Conservation (phyloP, 768 basidiomycete species). For the Arthromyces matolae region DNA sequence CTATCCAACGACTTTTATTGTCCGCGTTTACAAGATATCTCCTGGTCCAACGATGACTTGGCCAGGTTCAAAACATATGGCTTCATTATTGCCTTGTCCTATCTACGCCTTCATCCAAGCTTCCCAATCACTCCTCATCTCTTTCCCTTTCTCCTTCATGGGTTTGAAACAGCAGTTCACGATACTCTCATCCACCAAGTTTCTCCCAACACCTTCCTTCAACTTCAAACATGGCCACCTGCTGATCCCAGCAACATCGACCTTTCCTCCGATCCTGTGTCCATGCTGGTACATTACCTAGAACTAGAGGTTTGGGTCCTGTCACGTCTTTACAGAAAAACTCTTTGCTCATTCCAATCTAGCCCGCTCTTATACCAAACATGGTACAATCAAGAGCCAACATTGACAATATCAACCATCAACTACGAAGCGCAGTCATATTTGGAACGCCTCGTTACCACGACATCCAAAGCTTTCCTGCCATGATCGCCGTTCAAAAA, state of each 20-base stretch:
- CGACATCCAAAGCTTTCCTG: not conserved
- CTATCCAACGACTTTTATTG: not conserved
- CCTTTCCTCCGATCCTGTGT: not conserved
- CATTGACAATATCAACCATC: not conserved
- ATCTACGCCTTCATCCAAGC: not conserved
- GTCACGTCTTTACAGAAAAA: not conserved
- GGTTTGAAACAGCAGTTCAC: not conserved
- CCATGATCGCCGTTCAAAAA: not conserved
- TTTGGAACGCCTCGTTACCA: not conserved
- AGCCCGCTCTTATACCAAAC: not conserved
- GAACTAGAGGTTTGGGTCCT: not conserved
- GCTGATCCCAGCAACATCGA: not conserved
- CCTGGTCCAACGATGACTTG: not conserved
- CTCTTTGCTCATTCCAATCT: not conserved
- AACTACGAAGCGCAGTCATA: not conserved
- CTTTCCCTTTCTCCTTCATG: not conserved
- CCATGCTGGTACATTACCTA: not conserved
- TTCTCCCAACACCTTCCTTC: not conserved
- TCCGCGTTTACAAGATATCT: not conserved
- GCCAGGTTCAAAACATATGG: not conserved
- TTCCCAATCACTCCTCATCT: not conserved
- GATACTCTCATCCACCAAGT: not conserved
- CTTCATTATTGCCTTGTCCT: not conserved
- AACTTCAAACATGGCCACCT: not conserved
- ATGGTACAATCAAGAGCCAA: not conserved